Percentiles rank a stretch among this genome's conserved stretches.
These are phyloP conservation scores for Ascoidea tarda DNA, from an alignment of 805 yeast genomes.

Conservation along the genomic window DNA sequence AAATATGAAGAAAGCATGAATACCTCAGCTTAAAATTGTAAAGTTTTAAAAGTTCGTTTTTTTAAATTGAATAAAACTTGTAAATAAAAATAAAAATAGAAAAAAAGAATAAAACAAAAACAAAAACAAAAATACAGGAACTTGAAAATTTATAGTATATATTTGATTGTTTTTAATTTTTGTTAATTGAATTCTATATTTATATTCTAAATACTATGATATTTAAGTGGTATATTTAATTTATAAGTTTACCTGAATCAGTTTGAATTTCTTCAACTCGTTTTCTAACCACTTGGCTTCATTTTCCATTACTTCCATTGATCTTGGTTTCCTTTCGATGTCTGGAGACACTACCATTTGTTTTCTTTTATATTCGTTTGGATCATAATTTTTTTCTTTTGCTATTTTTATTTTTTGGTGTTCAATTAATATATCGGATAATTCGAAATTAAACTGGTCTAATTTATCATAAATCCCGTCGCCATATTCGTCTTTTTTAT, in stretches of 20 bases:
- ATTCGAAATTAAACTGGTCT: conserved; percentile 35
- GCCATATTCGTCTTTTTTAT: conserved; percentile 38
- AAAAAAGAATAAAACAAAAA: too few relatives aligned
- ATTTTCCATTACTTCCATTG: conserved; percentile 47
- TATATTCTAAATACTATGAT: too few relatives aligned
- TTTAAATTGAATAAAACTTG: neutral
- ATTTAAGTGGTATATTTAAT: too few relatives aligned
- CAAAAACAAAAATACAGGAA: too few relatives aligned
- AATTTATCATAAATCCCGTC: conserved; percentile 62
- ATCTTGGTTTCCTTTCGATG: conserved; percentile 40
- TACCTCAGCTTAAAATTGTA: neutral
- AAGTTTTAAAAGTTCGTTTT: too few relatives aligned
- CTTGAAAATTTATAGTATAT: too few relatives aligned
- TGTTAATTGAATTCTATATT: too few relatives aligned
- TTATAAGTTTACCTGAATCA: too few relatives aligned
- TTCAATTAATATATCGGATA: conserved; percentile 12
- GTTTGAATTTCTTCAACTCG: conserved; percentile 22
- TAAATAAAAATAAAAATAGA: too few relatives aligned
- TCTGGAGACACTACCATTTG: conserved; percentile 27
- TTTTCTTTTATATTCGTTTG: conserved; percentile 14
- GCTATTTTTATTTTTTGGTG: conserved; percentile 16
- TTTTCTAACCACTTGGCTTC: conserved; percentile 50
- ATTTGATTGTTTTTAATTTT: too few relatives aligned
- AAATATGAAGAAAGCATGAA: neutral
- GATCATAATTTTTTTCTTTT: conserved; percentile 16